These are phyloP conservation scores for Lachancea sp. DNA, from an alignment of 805 yeast species.

Conservation along the genomic window DNA sequence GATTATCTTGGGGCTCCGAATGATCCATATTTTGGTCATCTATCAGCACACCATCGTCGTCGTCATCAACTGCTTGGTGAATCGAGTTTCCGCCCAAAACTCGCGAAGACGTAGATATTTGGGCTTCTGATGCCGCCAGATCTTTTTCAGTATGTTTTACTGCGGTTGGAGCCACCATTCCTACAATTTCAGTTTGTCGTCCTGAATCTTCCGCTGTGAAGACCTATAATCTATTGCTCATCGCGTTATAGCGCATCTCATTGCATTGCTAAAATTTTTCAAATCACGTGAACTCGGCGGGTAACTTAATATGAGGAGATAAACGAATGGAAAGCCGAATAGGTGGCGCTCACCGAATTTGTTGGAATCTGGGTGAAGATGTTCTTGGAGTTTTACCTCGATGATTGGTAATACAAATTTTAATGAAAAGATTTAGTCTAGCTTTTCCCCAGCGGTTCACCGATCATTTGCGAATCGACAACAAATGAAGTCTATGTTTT, in stretches of 20 bases:
- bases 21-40: constrained; percentile 32
- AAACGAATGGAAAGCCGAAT: neutral
- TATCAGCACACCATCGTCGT: constrained; percentile 35
- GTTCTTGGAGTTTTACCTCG: too few species aligned
- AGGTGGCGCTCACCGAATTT: neutral
- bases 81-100: constrained; percentile 31
- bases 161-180: constrained; percentile 45
- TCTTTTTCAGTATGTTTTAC: constrained; percentile 23
- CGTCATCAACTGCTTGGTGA: constrained; percentile 21
- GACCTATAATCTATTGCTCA: constrained; percentile 1
- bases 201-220: neutral
- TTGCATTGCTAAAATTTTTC: constrained; percentile 2
- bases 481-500: too few species aligned
- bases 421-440: too few species aligned
- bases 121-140: constrained; percentile 3
- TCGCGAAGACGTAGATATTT: constrained; percentile 14
- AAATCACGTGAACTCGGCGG: neutral
- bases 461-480: too few species aligned
- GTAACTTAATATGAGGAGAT: neutral
- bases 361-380: neutral
- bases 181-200: neutral
- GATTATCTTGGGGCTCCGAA: neutral
- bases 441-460: too few species aligned
- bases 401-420: too few species aligned
- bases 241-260: constrained; percentile 3